phyloP scores from a whole-genome alignment of 2,329 filamentous ascomycete species.

The Xenoacremonium recifei region DNA sequence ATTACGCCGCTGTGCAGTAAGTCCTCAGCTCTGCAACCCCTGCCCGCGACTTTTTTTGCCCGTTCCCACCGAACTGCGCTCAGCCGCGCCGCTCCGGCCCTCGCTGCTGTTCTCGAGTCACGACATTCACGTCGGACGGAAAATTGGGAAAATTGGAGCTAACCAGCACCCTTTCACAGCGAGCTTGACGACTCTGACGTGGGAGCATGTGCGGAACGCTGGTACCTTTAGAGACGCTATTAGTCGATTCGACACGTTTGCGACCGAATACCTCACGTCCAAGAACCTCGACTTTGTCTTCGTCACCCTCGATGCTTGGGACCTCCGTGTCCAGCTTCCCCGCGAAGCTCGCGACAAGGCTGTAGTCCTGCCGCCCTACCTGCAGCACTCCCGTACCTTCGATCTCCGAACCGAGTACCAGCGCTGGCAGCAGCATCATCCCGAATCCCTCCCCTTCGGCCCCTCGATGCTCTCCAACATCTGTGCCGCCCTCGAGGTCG shows the following conservation, averaged over 20 bases:
- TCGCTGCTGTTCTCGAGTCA: not conserved
- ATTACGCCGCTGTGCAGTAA: conserved; percentile 99
- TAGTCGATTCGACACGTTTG: conserved; percentile 91
- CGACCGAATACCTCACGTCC: conserved; percentile 82
- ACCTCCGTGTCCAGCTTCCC: conserved; percentile 94
- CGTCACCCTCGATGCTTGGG: conserved; percentile 97
- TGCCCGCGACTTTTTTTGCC: conserved; percentile 17
- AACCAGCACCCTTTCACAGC: conserved; percentile 52
- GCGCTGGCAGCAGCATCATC: conserved; percentile 97
- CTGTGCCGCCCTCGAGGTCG: conserved; percentile 95
- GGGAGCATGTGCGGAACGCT: conserved; percentile 97
- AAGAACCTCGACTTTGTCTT: conserved; percentile 98
- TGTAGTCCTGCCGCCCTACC: conserved; percentile 91
- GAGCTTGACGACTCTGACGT: conserved; percentile 94
- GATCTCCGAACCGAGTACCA: conserved; percentile 97
- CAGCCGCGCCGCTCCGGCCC: not conserved
- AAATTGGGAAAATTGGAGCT: conserved; percentile 14
- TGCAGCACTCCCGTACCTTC: conserved; percentile 97
- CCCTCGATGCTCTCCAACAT: conserved; percentile 96
- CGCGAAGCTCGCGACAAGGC: conserved; percentile 98
- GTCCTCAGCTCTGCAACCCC: too few relatives aligned
- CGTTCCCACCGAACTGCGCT: conserved; percentile 3
- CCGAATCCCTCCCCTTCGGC: conserved; percentile 94
- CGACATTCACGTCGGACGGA: not conserved
- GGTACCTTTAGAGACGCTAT: conserved; percentile 97